Percentiles rank a stretch among this genome's conserved stretches.
Conservation (phyloP, 2,329 filamentous ascomycete genomes). For the Aspergillus niger region DNA sequence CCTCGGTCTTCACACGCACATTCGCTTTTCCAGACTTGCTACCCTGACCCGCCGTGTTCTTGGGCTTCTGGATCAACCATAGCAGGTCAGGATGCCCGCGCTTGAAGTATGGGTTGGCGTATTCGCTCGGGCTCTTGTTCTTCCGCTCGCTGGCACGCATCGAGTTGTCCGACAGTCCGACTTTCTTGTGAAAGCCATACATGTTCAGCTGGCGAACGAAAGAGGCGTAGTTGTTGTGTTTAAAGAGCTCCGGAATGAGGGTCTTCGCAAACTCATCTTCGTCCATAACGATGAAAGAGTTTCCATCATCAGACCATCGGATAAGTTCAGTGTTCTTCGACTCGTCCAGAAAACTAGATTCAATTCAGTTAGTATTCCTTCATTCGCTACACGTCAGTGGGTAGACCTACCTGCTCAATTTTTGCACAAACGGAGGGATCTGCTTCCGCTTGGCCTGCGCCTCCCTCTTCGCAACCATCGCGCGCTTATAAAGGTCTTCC, state of each 20-base stretch:
- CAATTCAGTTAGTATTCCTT: conserved; percentile 16
- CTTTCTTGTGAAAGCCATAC: conserved; percentile 69
- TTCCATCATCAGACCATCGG: conserved; percentile 93
- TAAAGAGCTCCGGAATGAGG: conserved; percentile 73
- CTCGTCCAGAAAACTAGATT: conserved; percentile 81
- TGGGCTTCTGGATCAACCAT: conserved; percentile 96
- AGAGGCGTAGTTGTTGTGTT: conserved; percentile 77
- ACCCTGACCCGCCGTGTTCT: conserved; percentile 62
- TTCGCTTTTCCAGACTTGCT: conserved; percentile 54
- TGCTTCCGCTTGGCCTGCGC: conserved; percentile 88
- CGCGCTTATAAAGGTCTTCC: conserved; percentile 76
- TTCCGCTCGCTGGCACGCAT: conserved; percentile 97
- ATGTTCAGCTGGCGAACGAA: conserved; percentile 72
- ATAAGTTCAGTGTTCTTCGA: conserved; percentile 92
- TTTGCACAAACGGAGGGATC: conserved; percentile 97
- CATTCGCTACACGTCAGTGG: not conserved
- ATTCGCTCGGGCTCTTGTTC: conserved; percentile 97
- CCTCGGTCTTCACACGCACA: conserved; percentile 53
- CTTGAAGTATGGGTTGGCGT: conserved; percentile 95
- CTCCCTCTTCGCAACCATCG: conserved; percentile 80
- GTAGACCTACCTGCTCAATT: conserved; percentile 80
- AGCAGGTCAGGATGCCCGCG: conserved; percentile 88
- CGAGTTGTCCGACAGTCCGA: conserved; percentile 91
- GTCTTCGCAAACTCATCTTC: conserved; percentile 85
- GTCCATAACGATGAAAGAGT: conserved; percentile 94